phyloP scores from a whole-genome alignment of 495 filamentous ascomycete genomes.

The Penicillium cosmopolitanum region DNA sequence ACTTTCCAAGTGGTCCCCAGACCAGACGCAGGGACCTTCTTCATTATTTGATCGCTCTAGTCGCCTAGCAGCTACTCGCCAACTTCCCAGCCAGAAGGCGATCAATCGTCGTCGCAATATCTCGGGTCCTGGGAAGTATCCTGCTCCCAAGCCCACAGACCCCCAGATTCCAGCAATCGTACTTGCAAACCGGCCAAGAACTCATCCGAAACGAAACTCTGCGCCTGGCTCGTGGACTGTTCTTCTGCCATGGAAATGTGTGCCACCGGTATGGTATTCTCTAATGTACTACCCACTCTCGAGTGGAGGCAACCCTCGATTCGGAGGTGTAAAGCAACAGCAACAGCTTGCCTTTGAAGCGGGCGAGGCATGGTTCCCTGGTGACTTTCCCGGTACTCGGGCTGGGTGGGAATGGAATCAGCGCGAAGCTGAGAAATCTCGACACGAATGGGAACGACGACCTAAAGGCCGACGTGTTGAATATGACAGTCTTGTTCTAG shows the following conservation, averaged over 20 bases:
- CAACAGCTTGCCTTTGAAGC: slow-evolving; percentile 83
- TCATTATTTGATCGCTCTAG: slow-evolving; percentile 69
- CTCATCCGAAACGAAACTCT: slow-evolving; percentile 38
- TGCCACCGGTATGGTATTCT: slow-evolving; percentile 82
- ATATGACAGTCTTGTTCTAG: slow-evolving; percentile 77
- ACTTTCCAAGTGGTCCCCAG: slow-evolving; percentile 72
- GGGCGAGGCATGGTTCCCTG: slow-evolving; percentile 83
- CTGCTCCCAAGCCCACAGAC: slow-evolving; percentile 65
- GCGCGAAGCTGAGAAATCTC: slow-evolving; percentile 62
- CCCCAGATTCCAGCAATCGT: slow-evolving; percentile 81
- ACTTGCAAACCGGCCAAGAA: slow-evolving; percentile 57
- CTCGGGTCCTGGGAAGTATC: slow-evolving; percentile 64
- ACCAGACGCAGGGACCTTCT: slow-evolving; percentile 56
- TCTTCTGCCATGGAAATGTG: slow-evolving; percentile 90
- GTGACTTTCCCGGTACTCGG: slow-evolving; percentile 80
- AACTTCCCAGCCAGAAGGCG: slow-evolving; percentile 77
- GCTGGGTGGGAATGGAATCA: slow-evolving; percentile 81
- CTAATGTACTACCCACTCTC: slow-evolving; percentile 85
- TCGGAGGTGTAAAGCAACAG: slow-evolving; percentile 80
- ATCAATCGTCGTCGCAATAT: slow-evolving; percentile 83
- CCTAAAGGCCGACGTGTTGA: slow-evolving; percentile 82
- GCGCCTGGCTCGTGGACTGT: slow-evolving; percentile 79
- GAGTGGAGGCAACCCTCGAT: slow-evolving; percentile 74
- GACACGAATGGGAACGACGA: slow-evolving; percentile 71
- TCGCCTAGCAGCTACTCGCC: slow-evolving; percentile 63